These are phyloP conservation scores for Astrothelium subdiscretum DNA, from an alignment of 495 filamentous ascomycete species.

Conservation along the genomic window DNA sequence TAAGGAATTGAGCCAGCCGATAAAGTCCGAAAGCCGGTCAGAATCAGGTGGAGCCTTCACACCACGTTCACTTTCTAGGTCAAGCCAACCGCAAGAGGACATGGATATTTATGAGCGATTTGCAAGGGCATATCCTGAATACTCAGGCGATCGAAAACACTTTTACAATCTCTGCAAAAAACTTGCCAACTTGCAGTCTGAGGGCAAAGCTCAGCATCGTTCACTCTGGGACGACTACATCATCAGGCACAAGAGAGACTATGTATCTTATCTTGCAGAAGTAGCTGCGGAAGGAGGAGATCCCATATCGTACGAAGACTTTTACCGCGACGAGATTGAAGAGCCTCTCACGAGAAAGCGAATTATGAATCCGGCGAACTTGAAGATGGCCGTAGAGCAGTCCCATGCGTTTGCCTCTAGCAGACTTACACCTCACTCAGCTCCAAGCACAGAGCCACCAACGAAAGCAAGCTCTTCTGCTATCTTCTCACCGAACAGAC, in stretches of 20 bases:
- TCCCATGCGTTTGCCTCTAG: not conserved
- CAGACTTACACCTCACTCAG: not conserved
- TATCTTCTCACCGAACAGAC: not conserved
- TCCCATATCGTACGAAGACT: conserved; percentile 13
- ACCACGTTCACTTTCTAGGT: not conserved
- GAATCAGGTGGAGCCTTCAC: not conserved
- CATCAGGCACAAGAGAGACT: conserved; percentile 18
- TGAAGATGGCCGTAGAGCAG: not conserved
- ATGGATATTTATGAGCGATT: conserved; percentile 16
- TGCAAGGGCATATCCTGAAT: conserved; percentile 17
- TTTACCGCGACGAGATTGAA: conserved; percentile 15
- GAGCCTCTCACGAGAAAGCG: not conserved
- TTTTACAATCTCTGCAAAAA: conserved; percentile 16
- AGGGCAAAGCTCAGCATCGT: conserved; percentile 15
- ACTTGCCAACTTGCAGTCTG: conserved; percentile 12
- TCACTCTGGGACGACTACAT: conserved; percentile 27
- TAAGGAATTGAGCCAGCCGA: not conserved
- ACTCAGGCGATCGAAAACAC: conserved; percentile 17
- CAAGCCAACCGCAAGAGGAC: not conserved
- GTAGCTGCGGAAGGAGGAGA: conserved; percentile 10
- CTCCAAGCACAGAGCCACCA: not conserved
- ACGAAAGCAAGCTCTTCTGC: not conserved
- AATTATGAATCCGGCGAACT: not conserved
- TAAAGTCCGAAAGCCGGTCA: not conserved
- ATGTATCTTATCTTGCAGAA: conserved; percentile 10